A percentile compares a stretch with the other conserved stretches of the same genome.
phyloP scores from a whole-genome alignment of 1,284 basidiomycete genomes.

The Malassezia restricta region DNA sequence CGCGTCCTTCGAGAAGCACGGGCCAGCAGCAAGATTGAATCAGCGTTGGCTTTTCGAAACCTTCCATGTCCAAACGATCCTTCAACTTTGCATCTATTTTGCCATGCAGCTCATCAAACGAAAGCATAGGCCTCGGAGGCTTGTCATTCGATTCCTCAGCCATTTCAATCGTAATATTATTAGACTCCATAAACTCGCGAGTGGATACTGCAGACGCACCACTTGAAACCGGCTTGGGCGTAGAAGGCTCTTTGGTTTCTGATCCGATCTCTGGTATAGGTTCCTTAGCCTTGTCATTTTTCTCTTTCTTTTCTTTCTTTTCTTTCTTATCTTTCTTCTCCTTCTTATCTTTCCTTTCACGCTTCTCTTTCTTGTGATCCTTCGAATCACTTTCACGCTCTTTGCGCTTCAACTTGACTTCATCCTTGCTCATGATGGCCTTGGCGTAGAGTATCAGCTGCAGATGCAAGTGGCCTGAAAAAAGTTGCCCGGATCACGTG shows the following conservation, averaged over 20 bases:
- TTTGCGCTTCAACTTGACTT: not conserved
- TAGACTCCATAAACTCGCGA: conserved; percentile 31
- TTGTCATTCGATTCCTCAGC: conserved; percentile 48
- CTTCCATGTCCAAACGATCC: conserved; percentile 53
- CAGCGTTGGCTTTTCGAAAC: conserved; percentile 79
- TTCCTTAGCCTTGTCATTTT: not conserved
- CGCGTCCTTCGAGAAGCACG: conserved; percentile 64
- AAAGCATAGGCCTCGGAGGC: conserved; percentile 54
- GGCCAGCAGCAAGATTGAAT: conserved; percentile 97
- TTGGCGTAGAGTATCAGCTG: not conserved
- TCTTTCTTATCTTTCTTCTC: conserved; percentile 13
- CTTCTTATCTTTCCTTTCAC: conserved; percentile 4
- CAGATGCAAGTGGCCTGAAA: not conserved
- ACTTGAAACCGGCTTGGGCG: too few species aligned
- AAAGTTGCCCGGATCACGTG: conserved; percentile 11
- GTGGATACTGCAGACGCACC: too few species aligned
- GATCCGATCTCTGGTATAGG: too few species aligned
- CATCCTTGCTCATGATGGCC: not conserved
- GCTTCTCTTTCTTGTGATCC: conserved; percentile 5
- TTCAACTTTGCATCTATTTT: conserved; percentile 56
- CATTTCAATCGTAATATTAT: conserved; percentile 44
- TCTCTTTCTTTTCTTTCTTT: conserved; percentile 6
- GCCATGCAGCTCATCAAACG: conserved; percentile 61
- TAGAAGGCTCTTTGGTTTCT: too few species aligned
- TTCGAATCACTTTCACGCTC: not conserved